Conservation (phyloP, 2,329 filamentous ascomycete genomes). For the Zymoseptoria passerinii region DNA sequence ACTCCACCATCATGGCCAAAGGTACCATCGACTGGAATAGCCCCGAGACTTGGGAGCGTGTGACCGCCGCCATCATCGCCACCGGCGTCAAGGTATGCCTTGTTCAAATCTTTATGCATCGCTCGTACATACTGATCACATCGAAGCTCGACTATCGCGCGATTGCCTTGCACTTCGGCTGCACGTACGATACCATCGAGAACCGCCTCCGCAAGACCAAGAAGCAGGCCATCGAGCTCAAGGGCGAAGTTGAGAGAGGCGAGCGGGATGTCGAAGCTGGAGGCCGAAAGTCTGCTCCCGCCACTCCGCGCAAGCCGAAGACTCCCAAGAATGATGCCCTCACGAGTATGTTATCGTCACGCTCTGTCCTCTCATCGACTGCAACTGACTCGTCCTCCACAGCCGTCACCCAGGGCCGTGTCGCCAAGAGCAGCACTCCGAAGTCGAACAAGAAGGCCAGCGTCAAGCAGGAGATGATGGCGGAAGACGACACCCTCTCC, state of each 20-base stretch:
- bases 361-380: not conserved
- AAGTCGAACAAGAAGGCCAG: constrained; percentile 14
- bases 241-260: constrained; percentile 20
- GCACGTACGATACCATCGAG: constrained; percentile 43
- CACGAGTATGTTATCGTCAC: constrained; percentile 7
- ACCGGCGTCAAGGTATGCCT: constrained; percentile 28
- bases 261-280: constrained; percentile 14
- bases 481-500: not conserved
- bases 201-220: constrained; percentile 40
- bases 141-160: constrained; percentile 8
- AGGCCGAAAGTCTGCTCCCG: constrained; percentile 5
- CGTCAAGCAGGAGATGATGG: constrained; percentile 22
- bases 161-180: constrained; percentile 39
- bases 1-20: constrained; percentile 8
- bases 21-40: constrained; percentile 31
- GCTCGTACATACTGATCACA: not conserved
- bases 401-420: constrained; percentile 21
- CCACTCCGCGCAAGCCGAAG: constrained; percentile 18
- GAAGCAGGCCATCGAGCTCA: constrained; percentile 29
- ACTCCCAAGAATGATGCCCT: constrained; percentile 19
- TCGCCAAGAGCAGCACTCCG: constrained; percentile 18
- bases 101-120: not conserved
- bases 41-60: constrained; percentile 30
- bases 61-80: constrained; percentile 35
- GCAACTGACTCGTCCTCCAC: not conserved